A percentile compares a stretch with the other conserved stretches of the same genome.
phyloP scores from a whole-genome alignment of 352 stramenopile species.

The Heterotrichella gracilis region DNA sequence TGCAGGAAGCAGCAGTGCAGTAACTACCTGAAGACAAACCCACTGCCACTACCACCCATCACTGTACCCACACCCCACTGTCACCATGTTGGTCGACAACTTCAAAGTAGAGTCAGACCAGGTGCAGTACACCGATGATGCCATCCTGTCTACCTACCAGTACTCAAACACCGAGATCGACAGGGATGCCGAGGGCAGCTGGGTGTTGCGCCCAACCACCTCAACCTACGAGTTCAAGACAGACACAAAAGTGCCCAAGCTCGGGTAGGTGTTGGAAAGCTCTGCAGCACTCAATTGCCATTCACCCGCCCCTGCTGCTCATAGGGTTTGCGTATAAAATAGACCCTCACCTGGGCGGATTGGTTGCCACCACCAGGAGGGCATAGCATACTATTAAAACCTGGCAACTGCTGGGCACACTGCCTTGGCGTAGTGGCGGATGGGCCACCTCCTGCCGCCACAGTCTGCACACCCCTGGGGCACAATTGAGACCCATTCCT shows the following conservation, averaged over 20 bases:
- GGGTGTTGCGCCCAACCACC: slow-evolving; percentile 41
- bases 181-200: slow-evolving; percentile 26
- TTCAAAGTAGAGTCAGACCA: slow-evolving; percentile 72
- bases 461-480: not conserved
- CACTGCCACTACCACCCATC: too few species aligned
- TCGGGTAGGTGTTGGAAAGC: too few species aligned
- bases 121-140: slow-evolving; percentile 69
- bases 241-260: slow-evolving; percentile 55
- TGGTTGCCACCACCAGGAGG: too few species aligned
- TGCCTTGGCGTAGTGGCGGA: not conserved
- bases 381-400: not conserved
- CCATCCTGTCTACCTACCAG: slow-evolving; percentile 74
- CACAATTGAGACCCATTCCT: not conserved
- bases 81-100: too few species aligned
- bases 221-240: slow-evolving; percentile 86
- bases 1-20: too few species aligned
- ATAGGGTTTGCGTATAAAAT: too few species aligned
- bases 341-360: too few species aligned
- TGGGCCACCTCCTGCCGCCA: not conserved
- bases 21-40: too few species aligned
- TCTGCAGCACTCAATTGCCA: too few species aligned
- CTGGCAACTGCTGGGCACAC: not conserved
- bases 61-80: too few species aligned
- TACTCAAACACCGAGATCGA: slow-evolving; percentile 42
- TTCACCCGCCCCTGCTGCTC: too few species aligned